Conservation (phyloP, 345 rosid species). For the Populus pruinosa region DNA sequence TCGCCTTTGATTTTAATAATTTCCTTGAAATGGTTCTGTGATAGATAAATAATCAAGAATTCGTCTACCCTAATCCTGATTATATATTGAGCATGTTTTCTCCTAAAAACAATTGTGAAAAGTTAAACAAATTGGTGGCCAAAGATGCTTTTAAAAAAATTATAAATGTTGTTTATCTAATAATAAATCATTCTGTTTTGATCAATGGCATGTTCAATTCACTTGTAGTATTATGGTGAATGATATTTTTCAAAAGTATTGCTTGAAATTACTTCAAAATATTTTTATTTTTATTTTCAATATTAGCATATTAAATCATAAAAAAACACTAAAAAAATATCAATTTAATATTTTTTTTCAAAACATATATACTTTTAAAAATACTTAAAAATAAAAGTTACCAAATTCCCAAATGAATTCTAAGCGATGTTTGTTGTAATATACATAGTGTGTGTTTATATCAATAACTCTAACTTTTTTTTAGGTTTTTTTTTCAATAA, state of each 20-base stretch:
- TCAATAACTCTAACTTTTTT: background rate
- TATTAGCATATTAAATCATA: too few relatives aligned
- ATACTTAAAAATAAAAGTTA: too few relatives aligned
- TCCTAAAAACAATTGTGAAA: too few relatives aligned
- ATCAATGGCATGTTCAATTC: too few relatives aligned
- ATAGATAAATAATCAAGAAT: background rate
- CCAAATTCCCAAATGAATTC: accelerated
- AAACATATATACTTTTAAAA: too few relatives aligned
- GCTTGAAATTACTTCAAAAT: too few relatives aligned
- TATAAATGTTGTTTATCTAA: background rate
- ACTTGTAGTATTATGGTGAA: background rate
- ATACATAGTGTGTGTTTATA: background rate
- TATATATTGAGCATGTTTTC: background rate
- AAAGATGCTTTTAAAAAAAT: background rate
- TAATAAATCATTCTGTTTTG: background rate
- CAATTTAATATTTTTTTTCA: too few relatives aligned
- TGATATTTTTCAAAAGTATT: too few relatives aligned
- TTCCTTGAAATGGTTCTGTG: too few relatives aligned
- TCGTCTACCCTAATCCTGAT: background rate
- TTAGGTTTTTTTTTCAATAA: background rate
- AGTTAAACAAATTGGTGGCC: background rate
- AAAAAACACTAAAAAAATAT: too few relatives aligned
- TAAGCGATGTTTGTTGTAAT: background rate
- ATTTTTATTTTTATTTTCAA: too few relatives aligned
- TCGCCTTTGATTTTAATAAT: too few relatives aligned